A percentile compares a stretch with the other conserved stretches of the same genome.
These are phyloP conservation scores for Lactifluus hygrophoroides DNA, from an alignment of 768 basidiomycete genomes.

Conservation along the genomic window DNA sequence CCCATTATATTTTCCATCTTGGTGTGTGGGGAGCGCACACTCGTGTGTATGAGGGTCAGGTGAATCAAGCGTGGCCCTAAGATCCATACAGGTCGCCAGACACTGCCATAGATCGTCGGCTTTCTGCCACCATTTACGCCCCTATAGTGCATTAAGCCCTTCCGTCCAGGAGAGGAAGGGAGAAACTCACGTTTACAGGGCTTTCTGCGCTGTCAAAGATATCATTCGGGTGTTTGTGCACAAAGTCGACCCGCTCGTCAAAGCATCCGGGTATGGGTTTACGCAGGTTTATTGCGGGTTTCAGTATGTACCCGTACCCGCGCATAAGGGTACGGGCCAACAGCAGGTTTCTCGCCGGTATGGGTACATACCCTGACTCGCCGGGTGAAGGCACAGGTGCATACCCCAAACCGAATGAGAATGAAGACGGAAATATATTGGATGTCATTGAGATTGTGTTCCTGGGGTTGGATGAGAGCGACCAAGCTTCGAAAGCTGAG, in stretches of 20 bases:
- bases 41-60: constrained; percentile 47
- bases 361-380: too few relatives aligned
- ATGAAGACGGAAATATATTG: constrained; percentile 3
- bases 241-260: constrained; percentile 81
- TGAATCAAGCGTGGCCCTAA: constrained; percentile 70
- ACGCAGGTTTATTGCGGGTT: too few relatives aligned
- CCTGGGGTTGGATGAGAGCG: constrained; percentile 4
- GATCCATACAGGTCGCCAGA: constrained; percentile 85
- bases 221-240: constrained; percentile 61
- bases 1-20: constrained; percentile 98
- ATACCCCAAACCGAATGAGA: too few relatives aligned
- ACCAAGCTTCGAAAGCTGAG: constrained; percentile 3
- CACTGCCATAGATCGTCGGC: constrained; percentile 99
- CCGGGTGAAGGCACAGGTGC: too few relatives aligned
- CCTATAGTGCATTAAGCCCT: constrained; percentile 33
- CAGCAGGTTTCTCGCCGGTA: too few relatives aligned
- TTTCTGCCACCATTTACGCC: constrained; percentile 76
- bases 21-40: constrained; percentile 84
- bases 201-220: constrained; percentile 76
- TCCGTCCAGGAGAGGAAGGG: not conserved
- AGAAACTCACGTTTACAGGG: constrained; percentile 55
- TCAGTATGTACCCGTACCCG: too few relatives aligned
- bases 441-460: not conserved
- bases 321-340: too few relatives aligned
- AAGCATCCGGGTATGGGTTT: too few relatives aligned